Evolutionary conservation across 2,329 filamentous ascomycete species (phyloP), one percentile per base, ranked within the genome.

Genomic region (Fusarium begoniae): DNA sequence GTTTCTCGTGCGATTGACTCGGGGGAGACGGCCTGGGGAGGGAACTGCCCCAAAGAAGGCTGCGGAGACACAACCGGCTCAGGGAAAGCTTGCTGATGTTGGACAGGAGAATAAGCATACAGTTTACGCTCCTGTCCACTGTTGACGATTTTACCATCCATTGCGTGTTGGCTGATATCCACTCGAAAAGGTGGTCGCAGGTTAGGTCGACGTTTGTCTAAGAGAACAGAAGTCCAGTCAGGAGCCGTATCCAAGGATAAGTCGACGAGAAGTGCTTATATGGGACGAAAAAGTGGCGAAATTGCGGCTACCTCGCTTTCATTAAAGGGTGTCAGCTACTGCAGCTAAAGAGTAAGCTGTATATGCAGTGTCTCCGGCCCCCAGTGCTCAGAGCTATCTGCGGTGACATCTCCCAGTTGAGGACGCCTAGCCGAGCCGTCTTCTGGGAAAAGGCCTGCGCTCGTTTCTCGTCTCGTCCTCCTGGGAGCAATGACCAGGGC

Each of bases 21-120:
- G 5, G 63, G 63, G 3, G 70, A 73, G 18, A 73, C 24, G 9
- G 58, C 30, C 22, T 61, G 58, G 6, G 55, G 11, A 11, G 55
- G 38, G 12, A 41, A 32, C 1, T 73, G 50, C 6, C 26, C 26
- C 17, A 51, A 18, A 8, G 56, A 66, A 7, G 58, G 53, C 43
- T 73, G 58, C 4, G 64, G 58, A 3, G 69, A 66, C 6, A 72
- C 63, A 6, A 41, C 20, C 6, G 63, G 70, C 6, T 65, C 47
- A 2, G 41, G 50, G 3, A 51, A 71, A 17, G 62, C 5, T 8
- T 72, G 58, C 8, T 59, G 56, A 9, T 63, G 32, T 2, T 70
- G 58, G 20, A 35, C 43, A 38, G 55, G 26, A 32, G 41, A 18
- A 60, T 62, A 44, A 12, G 30, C 8, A 35, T 54, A 40, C 2